Percentiles rank a stretch among this genome's conserved stretches.
These are phyloP conservation scores for Beta corolliflora DNA, from an alignment of 179 eudicot species.

Conservation along the genomic window DNA sequence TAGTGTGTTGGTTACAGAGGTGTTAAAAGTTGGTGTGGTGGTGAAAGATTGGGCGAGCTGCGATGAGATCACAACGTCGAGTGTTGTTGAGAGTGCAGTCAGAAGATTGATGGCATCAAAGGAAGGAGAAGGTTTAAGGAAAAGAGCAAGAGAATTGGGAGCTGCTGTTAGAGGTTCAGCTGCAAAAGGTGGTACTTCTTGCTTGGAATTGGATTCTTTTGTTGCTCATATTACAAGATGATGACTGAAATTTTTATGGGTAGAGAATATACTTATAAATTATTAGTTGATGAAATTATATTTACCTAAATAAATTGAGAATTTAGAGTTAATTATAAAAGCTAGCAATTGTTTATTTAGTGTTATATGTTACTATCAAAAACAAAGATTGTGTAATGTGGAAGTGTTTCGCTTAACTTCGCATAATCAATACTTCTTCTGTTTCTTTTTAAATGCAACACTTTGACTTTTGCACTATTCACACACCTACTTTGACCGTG, in stretches of 20 bases:
- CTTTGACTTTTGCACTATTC: too few relatives aligned
- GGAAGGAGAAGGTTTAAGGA: constrained; percentile 48
- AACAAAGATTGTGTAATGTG: too few relatives aligned
- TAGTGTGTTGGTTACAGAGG: constrained; percentile 37
- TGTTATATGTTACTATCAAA: too few relatives aligned
- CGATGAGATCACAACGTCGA: constrained; percentile 31
- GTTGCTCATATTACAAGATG: constrained; percentile 51
- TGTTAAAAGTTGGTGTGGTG: constrained; percentile 40
- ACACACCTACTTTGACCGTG: too few relatives aligned
- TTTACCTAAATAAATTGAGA: too few relatives aligned
- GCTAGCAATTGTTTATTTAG: too few relatives aligned
- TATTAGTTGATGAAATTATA: too few relatives aligned
- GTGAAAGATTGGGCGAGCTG: constrained; percentile 41
- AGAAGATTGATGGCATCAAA: constrained; percentile 45
- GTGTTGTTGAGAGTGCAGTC: constrained; percentile 34
- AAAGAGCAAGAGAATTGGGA: constrained; percentile 42
- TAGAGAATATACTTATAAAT: too few relatives aligned
- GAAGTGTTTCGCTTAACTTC: too few relatives aligned
- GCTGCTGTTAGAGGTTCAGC: constrained; percentile 20
- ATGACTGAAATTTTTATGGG: constrained; percentile 2
- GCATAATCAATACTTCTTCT: too few relatives aligned
- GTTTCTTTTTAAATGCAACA: too few relatives aligned
- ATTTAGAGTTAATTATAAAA: too few relatives aligned
- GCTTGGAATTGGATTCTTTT: constrained; percentile 44
- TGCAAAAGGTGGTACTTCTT: constrained; percentile 39